Evolutionary conservation across 2,329 filamentous ascomycete species (phyloP), one percentile per base, ranked within the genome.

Genomic region (Paracorniculantispora psalliotae): DNA sequence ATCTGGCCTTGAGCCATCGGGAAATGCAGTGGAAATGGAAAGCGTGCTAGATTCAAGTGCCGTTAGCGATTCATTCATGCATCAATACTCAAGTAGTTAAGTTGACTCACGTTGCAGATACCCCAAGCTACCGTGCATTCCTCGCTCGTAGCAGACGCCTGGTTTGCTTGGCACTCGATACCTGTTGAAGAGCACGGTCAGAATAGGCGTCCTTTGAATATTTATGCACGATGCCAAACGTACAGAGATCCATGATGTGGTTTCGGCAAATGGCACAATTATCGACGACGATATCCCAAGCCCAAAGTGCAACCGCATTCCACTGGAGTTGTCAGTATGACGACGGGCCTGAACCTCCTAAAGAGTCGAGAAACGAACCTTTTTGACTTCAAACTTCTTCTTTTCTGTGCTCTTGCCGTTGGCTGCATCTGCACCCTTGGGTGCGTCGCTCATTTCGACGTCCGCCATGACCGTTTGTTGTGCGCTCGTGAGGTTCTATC

Each of bases 21-120:
- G 94, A 97, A 72, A 99, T 99, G 80, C 94, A 99, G 79, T 99
- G 94, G 79, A 99, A 99, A 77, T 99, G 94, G 82, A 99, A 99
- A 30, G 94, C 94, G 72, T 99, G 94, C 94, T 99, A 47, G 44
- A 19, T 62, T 30, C 61, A 19, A 37, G 43, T 65, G 81, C 68
- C 81, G 78, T 62, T 41, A 44, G 43, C 21, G 17, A 13, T n/a
- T 15, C n/a, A n/a, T 48, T 25, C 25, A 21, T 21, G 37, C 25
- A 46, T 30, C 23, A 37, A 25, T 21, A 17, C 26, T 30, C 57
- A 12, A 2, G 17, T 19, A 8, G 15, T 10, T 48, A 21, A 17
- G 8, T 9, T 43, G 44, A 81, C 90, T 76, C 77, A 97, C 94
- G 72, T 99, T 99, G 82, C 94, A 99, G 63, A 97, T 97, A 58